Conservation (phyloP, 306 rosid species). For the Prunus persica region Prunus_persica_NCBIv2 NC_034015.1:19908501-19909000, state of each 20-base stretch:
- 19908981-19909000: conserved; percentile 74
- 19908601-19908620: neutral
- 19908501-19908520: too few species aligned
- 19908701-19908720: neutral
- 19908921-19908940: conserved; percentile 74
- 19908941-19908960: conserved; percentile 64
- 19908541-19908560: too few species aligned
- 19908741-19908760: neutral
- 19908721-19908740: neutral
- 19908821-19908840: conserved; percentile 93
- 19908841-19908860: conserved; percentile 94
- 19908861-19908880: conserved; percentile 71
- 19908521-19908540: too few species aligned
- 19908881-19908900: conserved; percentile 96
- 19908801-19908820: conserved; percentile 72
- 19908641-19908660: neutral
- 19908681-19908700: neutral
- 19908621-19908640: neutral
- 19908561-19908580: neutral
- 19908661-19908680: neutral
- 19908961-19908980: conserved; percentile 68
- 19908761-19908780: neutral
- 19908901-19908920: conserved; percentile 69
- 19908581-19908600: neutral
- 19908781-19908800: conserved; percentile 13